Evolutionary conservation across 2,329 filamentous ascomycete species (phyloP), one percentile per base, ranked within the genome.

Genomic region (Diaporthe citriasiana): DNA sequence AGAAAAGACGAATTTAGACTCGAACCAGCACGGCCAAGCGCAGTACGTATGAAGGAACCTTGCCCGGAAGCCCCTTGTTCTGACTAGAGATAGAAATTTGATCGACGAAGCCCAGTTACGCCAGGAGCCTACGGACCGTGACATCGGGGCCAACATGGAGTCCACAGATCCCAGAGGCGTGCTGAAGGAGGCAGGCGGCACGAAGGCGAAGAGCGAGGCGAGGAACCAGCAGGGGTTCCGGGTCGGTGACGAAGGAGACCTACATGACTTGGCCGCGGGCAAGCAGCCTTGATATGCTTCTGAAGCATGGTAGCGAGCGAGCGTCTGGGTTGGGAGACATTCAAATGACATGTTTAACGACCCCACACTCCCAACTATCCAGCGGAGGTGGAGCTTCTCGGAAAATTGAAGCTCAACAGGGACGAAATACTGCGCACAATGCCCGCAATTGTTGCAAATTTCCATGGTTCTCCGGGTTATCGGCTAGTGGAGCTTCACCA

Each of bases 121-220:
- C n/a, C 69, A 71, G n/a, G 69, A 71, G n/a, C 69, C 69, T 17
- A 53, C 69, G 22, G 69, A 53, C 56, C 55, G 69, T 53, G 69
- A 71, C 42, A 71, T 71, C 19, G 69, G 69, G 13, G 69, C 69
- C n/a, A 71, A 53, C 55, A 71, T 51, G 45, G 69, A 71, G 42
- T 45, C 69, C 7, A 27, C 55, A 40, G 45, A 71, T 22, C 45
- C 38, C 4, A 71, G 25, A 8, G 69, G 55, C 25, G n/a, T 71
- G 19, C 19, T 71, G 22, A 30, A 71, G n/a, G 27, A 53, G 33
- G 12, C 19, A 50, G 27, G 42, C 42, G 30, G 69, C 33, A 40
- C 30, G 10, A 71, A 50, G 55, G 45, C 9, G 6, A 71, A 60
- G 22, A 63, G 69, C 12, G 33, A 60, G 25, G 33, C 55, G 27